Conservation (phyloP, 176 grass and related monocot species). For the Pontederia paniculata region DNA sequence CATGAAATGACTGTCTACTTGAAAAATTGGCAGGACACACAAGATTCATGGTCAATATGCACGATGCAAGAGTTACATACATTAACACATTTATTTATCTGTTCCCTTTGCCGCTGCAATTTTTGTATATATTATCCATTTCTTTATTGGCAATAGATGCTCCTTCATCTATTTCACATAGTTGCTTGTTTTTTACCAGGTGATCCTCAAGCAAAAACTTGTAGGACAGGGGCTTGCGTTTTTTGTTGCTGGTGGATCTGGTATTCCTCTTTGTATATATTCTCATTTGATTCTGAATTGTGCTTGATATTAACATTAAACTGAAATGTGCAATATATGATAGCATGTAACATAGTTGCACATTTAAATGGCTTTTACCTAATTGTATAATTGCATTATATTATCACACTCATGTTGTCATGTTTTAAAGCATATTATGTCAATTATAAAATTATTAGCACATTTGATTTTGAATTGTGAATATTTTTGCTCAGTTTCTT, state of each 20-base stretch:
- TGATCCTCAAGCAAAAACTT: conserved; percentile 92
- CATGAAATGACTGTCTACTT: no score
- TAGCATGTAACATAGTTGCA: neutral
- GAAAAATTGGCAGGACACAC: conserved; percentile 18
- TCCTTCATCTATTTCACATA: neutral
- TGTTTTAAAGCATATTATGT: no score
- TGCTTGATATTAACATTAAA: neutral
- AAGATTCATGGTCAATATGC: neutral
- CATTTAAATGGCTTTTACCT: neutral
- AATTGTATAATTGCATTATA: neutral
- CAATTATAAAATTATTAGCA: no score
- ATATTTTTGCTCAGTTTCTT: no score
- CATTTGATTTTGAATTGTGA: no score
- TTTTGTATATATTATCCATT: neutral
- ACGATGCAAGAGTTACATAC: no score
- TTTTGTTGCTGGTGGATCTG: conserved; percentile 79
- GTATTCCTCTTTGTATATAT: conserved; percentile 19
- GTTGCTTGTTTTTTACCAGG: conserved; percentile 21
- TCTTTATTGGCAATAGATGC: neutral
- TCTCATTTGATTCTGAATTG: neutral
- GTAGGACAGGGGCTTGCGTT: conserved; percentile 87
- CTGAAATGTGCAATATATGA: neutral
- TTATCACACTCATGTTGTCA: neutral
- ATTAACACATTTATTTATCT: no score
- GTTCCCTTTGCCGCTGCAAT: no score